phyloP scores from a whole-genome alignment of 495 filamentous ascomycete species.

The Lophiotrema nucula region DNA sequence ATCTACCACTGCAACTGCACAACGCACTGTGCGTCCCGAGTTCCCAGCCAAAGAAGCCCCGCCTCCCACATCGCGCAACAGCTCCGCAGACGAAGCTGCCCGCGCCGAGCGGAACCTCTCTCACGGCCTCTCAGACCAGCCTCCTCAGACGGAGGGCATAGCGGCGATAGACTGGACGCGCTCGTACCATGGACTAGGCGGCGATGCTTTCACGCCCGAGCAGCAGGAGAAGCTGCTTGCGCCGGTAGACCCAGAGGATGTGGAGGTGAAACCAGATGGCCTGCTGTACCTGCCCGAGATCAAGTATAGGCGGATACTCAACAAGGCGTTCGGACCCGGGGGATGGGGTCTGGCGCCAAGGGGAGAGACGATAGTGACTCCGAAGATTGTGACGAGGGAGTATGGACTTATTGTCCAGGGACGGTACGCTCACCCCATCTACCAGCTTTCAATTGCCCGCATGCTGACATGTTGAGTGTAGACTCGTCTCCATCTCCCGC shows the following conservation, averaged over 20 bases:
- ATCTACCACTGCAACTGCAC: background rate
- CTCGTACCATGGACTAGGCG: constrained; percentile 85
- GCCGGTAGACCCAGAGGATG: constrained; percentile 66
- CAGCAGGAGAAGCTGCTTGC: constrained; percentile 67
- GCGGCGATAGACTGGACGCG: constrained; percentile 84
- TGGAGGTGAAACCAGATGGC: constrained; percentile 96
- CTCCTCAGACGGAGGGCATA: constrained; percentile 46
- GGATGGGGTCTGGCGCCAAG: constrained; percentile 92
- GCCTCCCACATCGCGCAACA: constrained; percentile 23
- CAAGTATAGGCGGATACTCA: constrained; percentile 92
- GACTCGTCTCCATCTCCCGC: constrained; percentile 86
- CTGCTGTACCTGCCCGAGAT: constrained; percentile 97
- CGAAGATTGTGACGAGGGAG: constrained; percentile 86
- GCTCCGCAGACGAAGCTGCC: constrained; percentile 7
- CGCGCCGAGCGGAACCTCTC: constrained; percentile 45
- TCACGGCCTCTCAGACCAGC: constrained; percentile 54
- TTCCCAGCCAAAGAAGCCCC: constrained; percentile 27
- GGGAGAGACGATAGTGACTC: constrained; percentile 86
- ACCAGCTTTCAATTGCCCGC: background rate
- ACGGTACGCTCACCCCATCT: constrained; percentile 57
- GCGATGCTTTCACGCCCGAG: constrained; percentile 73
- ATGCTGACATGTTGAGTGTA: background rate
- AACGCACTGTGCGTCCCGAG: constrained; percentile 16
- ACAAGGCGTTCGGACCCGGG: constrained; percentile 88
- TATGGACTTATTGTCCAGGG: constrained; percentile 90